A percentile compares a stretch with the other conserved stretches of the same genome.
Conservation (phyloP, 805 yeast genomes). For the Komagataella pseudopastoris region DNA sequence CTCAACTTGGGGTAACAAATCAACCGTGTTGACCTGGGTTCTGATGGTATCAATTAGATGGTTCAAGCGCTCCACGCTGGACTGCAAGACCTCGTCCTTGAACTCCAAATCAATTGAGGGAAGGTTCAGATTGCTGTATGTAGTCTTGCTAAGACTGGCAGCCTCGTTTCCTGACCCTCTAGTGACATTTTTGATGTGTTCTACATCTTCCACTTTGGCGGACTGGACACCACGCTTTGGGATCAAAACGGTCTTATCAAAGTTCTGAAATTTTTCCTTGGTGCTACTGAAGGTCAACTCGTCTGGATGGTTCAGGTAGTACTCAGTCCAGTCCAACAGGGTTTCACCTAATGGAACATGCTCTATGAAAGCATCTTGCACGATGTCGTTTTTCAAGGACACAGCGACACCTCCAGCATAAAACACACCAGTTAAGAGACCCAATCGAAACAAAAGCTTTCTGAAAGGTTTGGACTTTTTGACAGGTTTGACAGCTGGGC, state of each 20-base stretch:
- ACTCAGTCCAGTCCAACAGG: conserved; percentile 36
- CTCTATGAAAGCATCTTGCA: conserved; percentile 49
- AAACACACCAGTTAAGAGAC: conserved; percentile 14
- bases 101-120: conserved; percentile 18
- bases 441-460: conserved; percentile 13
- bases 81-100: conserved; percentile 19
- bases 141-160: conserved; percentile 4
- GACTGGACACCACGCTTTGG: conserved; percentile 25
- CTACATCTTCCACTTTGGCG: conserved; percentile 15
- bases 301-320: conserved; percentile 12
- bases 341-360: conserved; percentile 52
- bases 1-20: conserved; percentile 1
- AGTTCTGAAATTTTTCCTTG: conserved; percentile 22
- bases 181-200: conserved; percentile 7
- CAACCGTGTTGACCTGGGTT: conserved; percentile 8
- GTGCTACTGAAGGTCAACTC: conserved; percentile 18
- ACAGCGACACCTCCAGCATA: conserved; percentile 51
- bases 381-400: conserved; percentile 40
- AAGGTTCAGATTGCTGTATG: conserved; percentile 2
- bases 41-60: conserved; percentile 17
- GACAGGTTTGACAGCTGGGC: conserved; percentile 2
- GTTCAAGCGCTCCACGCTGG: conserved; percentile 21
- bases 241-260: conserved; percentile 24
- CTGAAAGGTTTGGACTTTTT: conserved; percentile 12
- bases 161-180: conserved; percentile 4